phyloP scores from a whole-genome alignment of 805 yeast species.

The Candida coquimbonensis region DNA sequence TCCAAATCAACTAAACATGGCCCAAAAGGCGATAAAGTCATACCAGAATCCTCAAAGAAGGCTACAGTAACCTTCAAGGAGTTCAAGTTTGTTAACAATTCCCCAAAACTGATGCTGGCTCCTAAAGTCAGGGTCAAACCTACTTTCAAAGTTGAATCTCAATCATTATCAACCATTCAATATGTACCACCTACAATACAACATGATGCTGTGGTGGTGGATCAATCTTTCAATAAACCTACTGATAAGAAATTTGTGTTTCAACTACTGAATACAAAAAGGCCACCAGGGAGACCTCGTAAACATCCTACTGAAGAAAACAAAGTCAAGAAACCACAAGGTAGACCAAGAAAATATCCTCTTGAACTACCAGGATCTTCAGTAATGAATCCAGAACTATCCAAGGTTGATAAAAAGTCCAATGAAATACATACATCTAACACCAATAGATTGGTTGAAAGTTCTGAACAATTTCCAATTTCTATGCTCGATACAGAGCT shows the following conservation, averaged over 20 bases:
- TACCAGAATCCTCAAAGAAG: not conserved
- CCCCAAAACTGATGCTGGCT: conserved; percentile 14
- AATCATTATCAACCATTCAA: conserved; percentile 2
- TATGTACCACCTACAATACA: conserved; percentile 3
- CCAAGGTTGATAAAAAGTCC: conserved; percentile 3
- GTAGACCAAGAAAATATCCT: conserved; percentile 23
- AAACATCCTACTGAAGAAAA: conserved; percentile 41
- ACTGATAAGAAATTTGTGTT: conserved; percentile 15
- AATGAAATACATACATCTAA: not conserved
- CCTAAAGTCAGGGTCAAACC: conserved; percentile 20
- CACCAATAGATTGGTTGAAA: no score
- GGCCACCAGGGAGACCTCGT: conserved; percentile 43
- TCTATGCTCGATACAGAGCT: conserved; percentile 3
- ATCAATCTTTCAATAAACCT: conserved; percentile 14
- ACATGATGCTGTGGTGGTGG: conserved; percentile 14
- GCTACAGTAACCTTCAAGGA: conserved; percentile 1
- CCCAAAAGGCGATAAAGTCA: not conserved
- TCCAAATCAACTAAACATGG: not conserved
- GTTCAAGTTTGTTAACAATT: conserved; percentile 21
- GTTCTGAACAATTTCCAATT: no score
- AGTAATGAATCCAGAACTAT: not conserved
- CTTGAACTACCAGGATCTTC: conserved; percentile 7
- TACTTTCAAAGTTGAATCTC: conserved; percentile 15
- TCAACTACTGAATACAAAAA: conserved; percentile 24
- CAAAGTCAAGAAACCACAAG: conserved; percentile 27